These are phyloP conservation scores for Aeminium ludgeri DNA, from an alignment of 495 filamentous ascomycete species.

Conservation along the genomic window DNA sequence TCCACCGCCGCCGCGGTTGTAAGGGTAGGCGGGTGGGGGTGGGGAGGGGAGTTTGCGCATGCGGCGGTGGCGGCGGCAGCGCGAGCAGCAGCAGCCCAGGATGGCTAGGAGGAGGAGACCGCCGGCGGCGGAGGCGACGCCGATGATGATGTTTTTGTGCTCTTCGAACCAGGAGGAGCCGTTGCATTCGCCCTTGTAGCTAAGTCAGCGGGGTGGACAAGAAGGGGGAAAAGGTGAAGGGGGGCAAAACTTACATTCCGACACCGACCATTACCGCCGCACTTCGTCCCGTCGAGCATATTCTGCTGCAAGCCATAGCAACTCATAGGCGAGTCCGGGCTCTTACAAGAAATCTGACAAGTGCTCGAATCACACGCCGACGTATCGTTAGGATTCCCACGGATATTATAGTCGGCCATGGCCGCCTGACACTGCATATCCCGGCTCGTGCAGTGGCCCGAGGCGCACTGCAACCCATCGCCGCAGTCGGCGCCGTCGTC, in stretches of 20 bases:
- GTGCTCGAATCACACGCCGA: slow-evolving; percentile 59
- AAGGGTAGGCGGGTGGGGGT: no score
- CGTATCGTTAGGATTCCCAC: slow-evolving; percentile 61
- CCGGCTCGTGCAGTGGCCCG: slow-evolving; percentile 87
- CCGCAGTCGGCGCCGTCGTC: slow-evolving; percentile 57
- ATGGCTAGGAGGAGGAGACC: slow-evolving; percentile 25
- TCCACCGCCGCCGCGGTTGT: no score
- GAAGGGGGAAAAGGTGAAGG: neutral
- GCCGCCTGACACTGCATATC: slow-evolving; percentile 77
- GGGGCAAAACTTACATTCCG: slow-evolving; percentile 32
- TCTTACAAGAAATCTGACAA: slow-evolving; percentile 62
- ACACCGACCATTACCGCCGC: slow-evolving; percentile 67
- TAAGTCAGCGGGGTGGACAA: slow-evolving; percentile 3
- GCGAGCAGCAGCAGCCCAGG: slow-evolving; percentile 22
- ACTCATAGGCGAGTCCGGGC: slow-evolving; percentile 41
- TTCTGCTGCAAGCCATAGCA: slow-evolving; percentile 74
- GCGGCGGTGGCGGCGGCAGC: slow-evolving; percentile 6
- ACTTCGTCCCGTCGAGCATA: slow-evolving; percentile 85
- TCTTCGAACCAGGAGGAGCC: slow-evolving; percentile 29
- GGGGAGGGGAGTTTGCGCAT: neutral
- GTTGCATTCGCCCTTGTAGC: slow-evolving; percentile 24
- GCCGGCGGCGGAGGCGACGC: slow-evolving; percentile 24
- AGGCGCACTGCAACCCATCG: slow-evolving; percentile 58
- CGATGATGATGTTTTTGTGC: slow-evolving; percentile 30
- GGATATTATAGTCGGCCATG: slow-evolving; percentile 63